Percentiles rank a stretch among this genome's conserved stretches.
Conservation (phyloP, 208 protist species). For the Acanthamoeba royreba region DNA sequence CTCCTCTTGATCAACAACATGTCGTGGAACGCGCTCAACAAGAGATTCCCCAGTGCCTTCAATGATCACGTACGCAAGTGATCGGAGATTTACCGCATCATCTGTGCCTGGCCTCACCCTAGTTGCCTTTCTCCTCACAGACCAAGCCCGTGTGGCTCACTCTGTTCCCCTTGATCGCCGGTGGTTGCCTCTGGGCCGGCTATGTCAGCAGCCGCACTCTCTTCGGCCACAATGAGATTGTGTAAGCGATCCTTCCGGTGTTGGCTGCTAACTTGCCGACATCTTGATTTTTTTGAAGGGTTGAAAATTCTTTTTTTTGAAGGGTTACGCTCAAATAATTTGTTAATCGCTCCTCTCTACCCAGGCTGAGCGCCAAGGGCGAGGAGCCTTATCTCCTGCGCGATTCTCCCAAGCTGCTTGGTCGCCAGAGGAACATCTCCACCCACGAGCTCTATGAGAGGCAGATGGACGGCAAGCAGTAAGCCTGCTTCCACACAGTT, state of each 20-base stretch:
- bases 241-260: neutral
- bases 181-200: neutral
- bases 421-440: neutral
- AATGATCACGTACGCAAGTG: neutral
- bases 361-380: neutral
- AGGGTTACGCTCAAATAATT: no score
- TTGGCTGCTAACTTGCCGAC: no score
- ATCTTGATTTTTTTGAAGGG: neutral
- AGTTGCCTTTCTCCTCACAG: neutral
- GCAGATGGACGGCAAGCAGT: neutral
- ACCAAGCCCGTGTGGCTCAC: slow-evolving; percentile 10
- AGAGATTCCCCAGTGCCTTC: neutral
- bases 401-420: neutral
- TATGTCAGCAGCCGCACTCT: neutral
- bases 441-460: neutral
- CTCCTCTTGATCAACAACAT: no score
- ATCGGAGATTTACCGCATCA: neutral
- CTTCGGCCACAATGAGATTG: slow-evolving; percentile 20
- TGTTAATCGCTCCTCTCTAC: neutral
- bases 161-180: neutral
- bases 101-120: no score
- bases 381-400: neutral
- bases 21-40: neutral
- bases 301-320: no score
- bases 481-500: neutral